These are phyloP conservation scores for Prinsepia uniflora DNA, from an alignment of 306 rosid species.

Conservation along the genomic window DNA sequence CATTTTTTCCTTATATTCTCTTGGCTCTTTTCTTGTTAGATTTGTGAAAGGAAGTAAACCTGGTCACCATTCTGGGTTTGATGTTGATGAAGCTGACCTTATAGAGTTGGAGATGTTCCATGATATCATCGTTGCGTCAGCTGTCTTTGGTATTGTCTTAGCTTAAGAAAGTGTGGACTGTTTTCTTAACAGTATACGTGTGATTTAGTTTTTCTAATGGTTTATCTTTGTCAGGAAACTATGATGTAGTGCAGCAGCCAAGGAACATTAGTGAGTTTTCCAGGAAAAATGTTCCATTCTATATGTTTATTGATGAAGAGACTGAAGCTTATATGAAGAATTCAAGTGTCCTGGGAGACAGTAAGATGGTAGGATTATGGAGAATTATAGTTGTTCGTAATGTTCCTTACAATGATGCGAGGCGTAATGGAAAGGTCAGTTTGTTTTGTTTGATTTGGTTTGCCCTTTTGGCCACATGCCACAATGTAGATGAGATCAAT, in stretches of 20 bases:
- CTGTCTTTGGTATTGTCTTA: slow-evolving; percentile 64
- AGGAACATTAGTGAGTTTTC: slow-evolving; percentile 66
- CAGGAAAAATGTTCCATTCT: slow-evolving; percentile 66
- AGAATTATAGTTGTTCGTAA: slow-evolving; percentile 78
- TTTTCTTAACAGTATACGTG: background rate
- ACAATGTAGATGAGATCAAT: slow-evolving; percentile 4
- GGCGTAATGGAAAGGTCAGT: slow-evolving; percentile 96
- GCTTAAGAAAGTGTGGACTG: slow-evolving; percentile 9
- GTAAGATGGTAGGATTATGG: slow-evolving; percentile 81
- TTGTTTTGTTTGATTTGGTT: slow-evolving; percentile 16
- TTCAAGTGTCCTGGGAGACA: slow-evolving; percentile 60
- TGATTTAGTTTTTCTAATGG: slow-evolving; percentile 34
- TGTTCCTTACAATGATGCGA: slow-evolving; percentile 73
- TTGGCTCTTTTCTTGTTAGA: slow-evolving; percentile 45
- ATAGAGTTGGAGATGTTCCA: slow-evolving; percentile 77
- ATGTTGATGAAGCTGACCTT: slow-evolving; percentile 84
- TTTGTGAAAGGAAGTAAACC: slow-evolving; percentile 89
- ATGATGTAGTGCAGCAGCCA: slow-evolving; percentile 92
- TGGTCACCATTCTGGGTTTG: slow-evolving; percentile 82
- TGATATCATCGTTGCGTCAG: slow-evolving; percentile 90
- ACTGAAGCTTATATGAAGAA: slow-evolving; percentile 80
- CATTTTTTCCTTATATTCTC: slow-evolving; percentile 19
- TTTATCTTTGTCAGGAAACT: slow-evolving; percentile 65
- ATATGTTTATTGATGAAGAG: slow-evolving; percentile 88
- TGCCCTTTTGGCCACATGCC: background rate